Base-by-base conservation (phyloP, 805 yeast species). In the Schwanniomyces vanrijiae region DNA sequence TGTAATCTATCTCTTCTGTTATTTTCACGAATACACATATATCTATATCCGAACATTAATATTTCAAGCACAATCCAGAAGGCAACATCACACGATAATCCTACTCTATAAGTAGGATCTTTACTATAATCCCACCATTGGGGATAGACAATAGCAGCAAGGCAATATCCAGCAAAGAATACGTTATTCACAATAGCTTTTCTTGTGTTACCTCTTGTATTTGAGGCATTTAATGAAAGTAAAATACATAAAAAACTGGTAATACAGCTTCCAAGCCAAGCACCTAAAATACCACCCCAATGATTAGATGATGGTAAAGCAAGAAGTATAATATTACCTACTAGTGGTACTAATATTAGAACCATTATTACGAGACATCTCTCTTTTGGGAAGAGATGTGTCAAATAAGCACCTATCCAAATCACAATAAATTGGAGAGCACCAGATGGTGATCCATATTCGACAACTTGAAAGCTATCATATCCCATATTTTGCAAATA, bases 401-500 rank as follows among this genome's bases (percentile, higher is more conserved):
- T 40, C 43, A 52, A 37, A 3, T 40, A 33, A 3, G 52, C 58
- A 20, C 64, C 63, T 13, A 59, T 35, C 64, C 64, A 60, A 14
- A 61, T 55, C 26, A 50, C 40, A 2, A 47, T 37, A 13, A 63
- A 51, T 45, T 63, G 68, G 18, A 64, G 52, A 8, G 63, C 69
- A 16, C 68, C 69, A 4, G 64, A 53, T 5, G 67, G 66, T 40
- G 62, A 52, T 7, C 61, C 58, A 42, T 56, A 59, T 41, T 54
- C 53, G 38, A 59, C 43, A 9, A 60, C 58, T 26, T 61, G 48
- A 42, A 55, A 55, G 20, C 48, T 25, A 37, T 49, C 55, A 31
- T 44, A 52, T 11, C 55, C 55, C 46, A 52, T 52, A 42, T 47
- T 42, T n/a, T 29, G 16, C 26, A 52, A 40, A 31, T 44, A 22